Percentiles rank a stretch among this genome's conserved stretches.
phyloP scores from a whole-genome alignment of 2,329 filamentous ascomycete genomes.

The Nemania sp. region DNA sequence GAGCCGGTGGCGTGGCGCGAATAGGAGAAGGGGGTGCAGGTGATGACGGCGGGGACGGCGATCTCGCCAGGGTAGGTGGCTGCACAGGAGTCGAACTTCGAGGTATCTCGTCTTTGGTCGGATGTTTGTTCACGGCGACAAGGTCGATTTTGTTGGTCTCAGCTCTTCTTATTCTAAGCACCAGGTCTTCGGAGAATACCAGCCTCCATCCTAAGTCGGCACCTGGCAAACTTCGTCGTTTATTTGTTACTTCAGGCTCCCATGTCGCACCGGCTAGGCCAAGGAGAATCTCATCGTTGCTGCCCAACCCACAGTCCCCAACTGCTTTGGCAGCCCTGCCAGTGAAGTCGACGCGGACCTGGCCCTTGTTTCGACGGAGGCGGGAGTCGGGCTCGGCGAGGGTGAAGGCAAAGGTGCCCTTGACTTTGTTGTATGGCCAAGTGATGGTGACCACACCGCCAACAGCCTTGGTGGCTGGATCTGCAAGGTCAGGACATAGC shows the following conservation, averaged over 20 bases:
- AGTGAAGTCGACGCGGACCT: constrained; percentile 77
- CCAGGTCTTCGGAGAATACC: constrained; percentile 56
- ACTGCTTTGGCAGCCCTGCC: constrained; percentile 72
- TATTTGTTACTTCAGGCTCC: constrained; percentile 56
- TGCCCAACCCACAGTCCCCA: constrained; percentile 69
- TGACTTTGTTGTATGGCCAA: constrained; percentile 88
- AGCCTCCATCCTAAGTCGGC: constrained; percentile 63
- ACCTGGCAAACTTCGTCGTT: constrained; percentile 51
- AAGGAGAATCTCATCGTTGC: constrained; percentile 76
- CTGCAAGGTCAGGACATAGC: constrained; percentile 53
- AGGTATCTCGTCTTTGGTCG: constrained; percentile 27
- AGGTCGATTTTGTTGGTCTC: constrained; percentile 53
- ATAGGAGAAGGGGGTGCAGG: constrained; percentile 3
- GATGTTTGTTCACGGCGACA: constrained; percentile 58
- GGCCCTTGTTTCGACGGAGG: constrained; percentile 74
- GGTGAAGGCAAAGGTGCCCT: constrained; percentile 73
- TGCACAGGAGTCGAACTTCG: constrained; percentile 3
- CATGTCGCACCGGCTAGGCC: constrained; percentile 72
- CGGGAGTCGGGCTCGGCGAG: constrained; percentile 85
- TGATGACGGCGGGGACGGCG: constrained; percentile 7
- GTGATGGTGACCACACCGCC: constrained; percentile 79
- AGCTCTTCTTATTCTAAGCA: constrained; percentile 49
- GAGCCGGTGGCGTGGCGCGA: constrained; percentile 34
- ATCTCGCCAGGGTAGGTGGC: neutral
- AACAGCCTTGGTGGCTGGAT: constrained; percentile 53